Percentiles rank a stretch among this genome's conserved stretches.
Conservation (phyloP, 208 protist species). For the Acanthamoeba castellanii region DNA sequence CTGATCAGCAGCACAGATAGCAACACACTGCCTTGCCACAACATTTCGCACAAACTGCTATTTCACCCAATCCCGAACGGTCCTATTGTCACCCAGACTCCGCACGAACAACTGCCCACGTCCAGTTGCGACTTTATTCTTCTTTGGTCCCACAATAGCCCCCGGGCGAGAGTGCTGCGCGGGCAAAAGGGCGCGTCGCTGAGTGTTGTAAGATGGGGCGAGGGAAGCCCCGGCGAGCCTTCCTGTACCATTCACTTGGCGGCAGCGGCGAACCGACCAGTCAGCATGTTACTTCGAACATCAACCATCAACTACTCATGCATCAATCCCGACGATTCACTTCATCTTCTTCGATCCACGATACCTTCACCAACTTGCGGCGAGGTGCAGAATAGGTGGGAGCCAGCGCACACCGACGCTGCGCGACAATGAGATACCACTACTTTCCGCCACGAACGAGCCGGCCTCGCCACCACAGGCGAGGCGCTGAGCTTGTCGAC, state of each 20-base stretch:
- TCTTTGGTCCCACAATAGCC: background rate
- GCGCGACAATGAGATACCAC: background rate
- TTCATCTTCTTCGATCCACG: background rate
- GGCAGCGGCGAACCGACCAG: background rate
- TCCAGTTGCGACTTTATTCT: background rate
- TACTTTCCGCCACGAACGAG: background rate
- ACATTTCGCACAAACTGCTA: background rate
- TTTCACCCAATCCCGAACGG: too few species aligned
- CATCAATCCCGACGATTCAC: background rate
- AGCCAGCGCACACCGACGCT: background rate
- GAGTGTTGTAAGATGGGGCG: background rate
- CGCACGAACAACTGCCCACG: too few species aligned
- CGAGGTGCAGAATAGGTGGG: slow-evolving; percentile 32
- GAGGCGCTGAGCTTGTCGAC: background rate
- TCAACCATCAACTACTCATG: background rate
- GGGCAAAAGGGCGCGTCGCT: background rate
- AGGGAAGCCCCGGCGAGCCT: background rate
- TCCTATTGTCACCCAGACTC: too few species aligned
- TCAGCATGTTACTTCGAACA: slow-evolving; percentile 40
- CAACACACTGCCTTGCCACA: background rate
- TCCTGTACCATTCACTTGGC: background rate
- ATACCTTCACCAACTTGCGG: background rate
- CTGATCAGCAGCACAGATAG: too few species aligned
- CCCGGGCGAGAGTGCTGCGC: background rate
- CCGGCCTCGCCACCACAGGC: background rate